Evolutionary conservation across 768 basidiomycete species (phyloP).

Genomic region (Suillus hirtellus): DNA sequence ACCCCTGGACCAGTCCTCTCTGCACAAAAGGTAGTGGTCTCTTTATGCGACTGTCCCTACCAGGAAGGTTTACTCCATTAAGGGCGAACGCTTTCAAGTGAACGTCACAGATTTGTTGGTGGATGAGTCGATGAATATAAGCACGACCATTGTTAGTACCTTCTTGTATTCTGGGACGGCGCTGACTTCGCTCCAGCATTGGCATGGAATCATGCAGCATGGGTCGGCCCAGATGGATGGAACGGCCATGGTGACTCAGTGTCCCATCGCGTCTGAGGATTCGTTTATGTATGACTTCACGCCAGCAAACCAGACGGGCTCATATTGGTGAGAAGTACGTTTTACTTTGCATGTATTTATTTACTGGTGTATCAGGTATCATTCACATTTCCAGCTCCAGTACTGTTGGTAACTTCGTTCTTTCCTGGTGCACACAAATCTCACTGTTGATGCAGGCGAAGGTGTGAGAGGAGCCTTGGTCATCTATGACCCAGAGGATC

Average conservation of each 20-base stretch:
- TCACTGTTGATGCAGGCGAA: constrained; percentile 4
- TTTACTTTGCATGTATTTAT: background rate
- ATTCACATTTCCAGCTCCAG: constrained; percentile 44
- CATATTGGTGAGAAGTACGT: constrained; percentile 40
- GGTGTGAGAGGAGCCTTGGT: constrained; percentile 33
- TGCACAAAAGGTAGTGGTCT: constrained; percentile 30
- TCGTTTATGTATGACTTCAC: constrained; percentile 39
- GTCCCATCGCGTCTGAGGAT: constrained; percentile 36
- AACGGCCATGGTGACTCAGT: constrained; percentile 41
- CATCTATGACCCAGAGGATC: constrained; percentile 40
- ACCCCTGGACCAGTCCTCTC: constrained; percentile 41
- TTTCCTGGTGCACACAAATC: background rate
- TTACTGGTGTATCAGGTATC: constrained; percentile 14
- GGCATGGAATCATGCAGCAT: constrained; percentile 47
- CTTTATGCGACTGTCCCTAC: background rate
- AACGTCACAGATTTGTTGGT: constrained; percentile 38
- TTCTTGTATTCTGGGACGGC: background rate
- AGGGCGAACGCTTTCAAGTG: constrained; percentile 36
- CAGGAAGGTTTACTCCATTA: background rate
- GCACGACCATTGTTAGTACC: constrained; percentile 37
- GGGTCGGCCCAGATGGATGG: constrained; percentile 44
- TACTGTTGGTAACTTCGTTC: constrained; percentile 31
- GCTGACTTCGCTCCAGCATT: constrained; percentile 16
- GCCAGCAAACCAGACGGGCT: constrained; percentile 26
- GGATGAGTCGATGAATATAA: constrained; percentile 39